phyloP scores from a whole-genome alignment of 2,329 filamentous ascomycete genomes.

The Xylariaceae sp. region DNA sequence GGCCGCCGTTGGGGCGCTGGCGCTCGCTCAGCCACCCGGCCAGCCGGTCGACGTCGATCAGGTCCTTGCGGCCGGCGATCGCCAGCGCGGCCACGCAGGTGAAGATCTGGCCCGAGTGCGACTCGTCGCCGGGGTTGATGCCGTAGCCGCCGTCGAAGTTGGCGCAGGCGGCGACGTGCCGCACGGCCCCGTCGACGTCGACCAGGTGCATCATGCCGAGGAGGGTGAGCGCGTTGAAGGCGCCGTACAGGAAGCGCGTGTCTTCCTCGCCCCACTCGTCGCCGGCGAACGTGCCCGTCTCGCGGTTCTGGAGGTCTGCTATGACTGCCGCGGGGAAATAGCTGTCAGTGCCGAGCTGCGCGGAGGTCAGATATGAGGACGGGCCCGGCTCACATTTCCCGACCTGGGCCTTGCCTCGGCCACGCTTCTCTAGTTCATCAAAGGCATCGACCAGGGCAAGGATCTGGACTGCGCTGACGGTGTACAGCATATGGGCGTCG shows the following conservation, averaged over 20 bases:
- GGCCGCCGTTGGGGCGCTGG: constrained; percentile 75
- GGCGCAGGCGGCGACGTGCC: constrained; percentile 71
- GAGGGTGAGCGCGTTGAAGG: constrained; percentile 82
- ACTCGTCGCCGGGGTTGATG: constrained; percentile 81
- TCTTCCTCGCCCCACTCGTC: constrained; percentile 97
- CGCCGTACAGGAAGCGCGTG: constrained; percentile 87
- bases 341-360: constrained; percentile 12
- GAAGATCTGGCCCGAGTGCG: constrained; percentile 91
- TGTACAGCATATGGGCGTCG: constrained; percentile 94
- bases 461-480: constrained; percentile 90
- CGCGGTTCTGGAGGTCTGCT: constrained; percentile 68
- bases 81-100: constrained; percentile 83
- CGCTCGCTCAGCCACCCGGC: constrained; percentile 90
- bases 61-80: constrained; percentile 73
- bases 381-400: constrained; percentile 61
- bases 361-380: constrained; percentile 3
- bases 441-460: constrained; percentile 80
- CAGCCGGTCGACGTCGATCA: constrained; percentile 74
- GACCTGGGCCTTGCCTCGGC: constrained; percentile 64
- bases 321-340: constrained; percentile 49
- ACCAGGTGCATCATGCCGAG: constrained; percentile 65
- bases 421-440: constrained; percentile 67
- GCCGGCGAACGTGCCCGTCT: constrained; percentile 82
- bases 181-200: constrained; percentile 72
- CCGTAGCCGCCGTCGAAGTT: constrained; percentile 97